Percentiles rank a stretch among this genome's conserved stretches.
These are phyloP conservation scores for Saccharomycopsis synnaedendra DNA, from an alignment of 805 yeast species.

Conservation along the genomic window DNA sequence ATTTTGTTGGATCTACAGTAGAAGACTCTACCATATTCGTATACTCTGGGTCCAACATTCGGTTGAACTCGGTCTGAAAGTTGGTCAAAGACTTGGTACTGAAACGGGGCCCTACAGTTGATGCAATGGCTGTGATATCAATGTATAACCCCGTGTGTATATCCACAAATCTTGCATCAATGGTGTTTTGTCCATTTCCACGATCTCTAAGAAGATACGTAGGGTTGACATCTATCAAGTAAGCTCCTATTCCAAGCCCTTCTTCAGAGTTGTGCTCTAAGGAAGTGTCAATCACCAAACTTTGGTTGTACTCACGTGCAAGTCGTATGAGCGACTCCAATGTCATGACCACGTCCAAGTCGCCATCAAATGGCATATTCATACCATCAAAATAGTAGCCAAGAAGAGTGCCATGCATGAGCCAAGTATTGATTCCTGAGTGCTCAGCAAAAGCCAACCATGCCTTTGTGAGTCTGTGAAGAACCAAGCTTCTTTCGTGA, in stretches of 20 bases:
- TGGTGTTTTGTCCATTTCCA: slow-evolving; percentile 50
- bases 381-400: slow-evolving; percentile 57
- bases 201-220: slow-evolving; percentile 39
- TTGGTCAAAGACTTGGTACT: not conserved
- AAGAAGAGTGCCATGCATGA: slow-evolving; percentile 53
- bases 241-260: slow-evolving; percentile 43
- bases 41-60: slow-evolving; percentile 5
- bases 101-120: slow-evolving; percentile 1
- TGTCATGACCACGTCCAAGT: slow-evolving; percentile 53
- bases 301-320: slow-evolving; percentile 35
- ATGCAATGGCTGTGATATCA: slow-evolving; percentile 56
- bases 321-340: slow-evolving; percentile 32
- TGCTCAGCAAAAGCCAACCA: slow-evolving; percentile 37
- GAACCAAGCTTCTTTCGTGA: slow-evolving; percentile 17
- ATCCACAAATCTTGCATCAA: slow-evolving; percentile 66
- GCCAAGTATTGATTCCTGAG: slow-evolving; percentile 41
- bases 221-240: slow-evolving; percentile 34
- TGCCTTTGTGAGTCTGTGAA: slow-evolving; percentile 37
- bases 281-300: slow-evolving; percentile 30
- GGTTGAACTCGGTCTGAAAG: slow-evolving; percentile 5
- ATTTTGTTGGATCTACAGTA: not conserved
- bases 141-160: slow-evolving; percentile 57
- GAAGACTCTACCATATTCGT: not conserved
- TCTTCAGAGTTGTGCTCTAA: not conserved
- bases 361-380: slow-evolving; percentile 56